Evolutionary conservation across 345 rosid species (phyloP).

Genomic region (Mercurialis annua): DNA sequence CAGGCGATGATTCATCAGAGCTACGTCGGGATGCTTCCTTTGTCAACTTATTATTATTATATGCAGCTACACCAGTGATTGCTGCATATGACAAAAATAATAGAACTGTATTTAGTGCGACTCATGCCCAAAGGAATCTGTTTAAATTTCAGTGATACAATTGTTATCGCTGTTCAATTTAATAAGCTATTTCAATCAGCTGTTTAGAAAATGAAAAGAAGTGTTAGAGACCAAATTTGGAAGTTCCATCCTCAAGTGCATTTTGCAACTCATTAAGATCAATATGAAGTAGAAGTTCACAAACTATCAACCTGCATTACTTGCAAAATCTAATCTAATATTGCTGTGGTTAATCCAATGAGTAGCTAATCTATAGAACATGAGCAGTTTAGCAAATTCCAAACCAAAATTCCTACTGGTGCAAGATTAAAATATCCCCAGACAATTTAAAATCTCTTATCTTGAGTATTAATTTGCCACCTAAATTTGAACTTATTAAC

Average conservation of each 20-base stretch:
- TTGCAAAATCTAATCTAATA: not conserved
- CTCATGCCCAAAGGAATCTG: not conserved
- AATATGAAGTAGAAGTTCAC: too few relatives aligned
- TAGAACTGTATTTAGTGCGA: not conserved
- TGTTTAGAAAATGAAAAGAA: not conserved
- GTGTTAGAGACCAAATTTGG: not conserved
- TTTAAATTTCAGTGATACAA: not conserved
- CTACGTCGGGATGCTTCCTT: conserved; percentile 63
- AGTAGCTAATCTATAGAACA: not conserved
- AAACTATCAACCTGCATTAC: not conserved
- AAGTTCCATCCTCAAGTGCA: not conserved
- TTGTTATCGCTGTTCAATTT: not conserved
- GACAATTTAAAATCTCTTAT: not conserved
- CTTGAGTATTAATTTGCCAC: not conserved
- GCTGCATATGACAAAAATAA: conserved; percentile 38
- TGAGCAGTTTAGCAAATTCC: not conserved
- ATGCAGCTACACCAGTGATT: conserved; percentile 94
- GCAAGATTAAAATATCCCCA: not conserved
- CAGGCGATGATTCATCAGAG: conserved; percentile 31
- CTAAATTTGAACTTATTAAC: too few relatives aligned
- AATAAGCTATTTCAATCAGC: not conserved
- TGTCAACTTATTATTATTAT: conserved; percentile 81
- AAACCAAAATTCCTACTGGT: not conserved
- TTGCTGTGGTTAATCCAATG: not conserved
- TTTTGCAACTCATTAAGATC: not conserved